These are phyloP conservation scores for Nyctanthes arbortristis DNA, from an alignment of 257 asterid species.

Conservation along the genomic window DNA sequence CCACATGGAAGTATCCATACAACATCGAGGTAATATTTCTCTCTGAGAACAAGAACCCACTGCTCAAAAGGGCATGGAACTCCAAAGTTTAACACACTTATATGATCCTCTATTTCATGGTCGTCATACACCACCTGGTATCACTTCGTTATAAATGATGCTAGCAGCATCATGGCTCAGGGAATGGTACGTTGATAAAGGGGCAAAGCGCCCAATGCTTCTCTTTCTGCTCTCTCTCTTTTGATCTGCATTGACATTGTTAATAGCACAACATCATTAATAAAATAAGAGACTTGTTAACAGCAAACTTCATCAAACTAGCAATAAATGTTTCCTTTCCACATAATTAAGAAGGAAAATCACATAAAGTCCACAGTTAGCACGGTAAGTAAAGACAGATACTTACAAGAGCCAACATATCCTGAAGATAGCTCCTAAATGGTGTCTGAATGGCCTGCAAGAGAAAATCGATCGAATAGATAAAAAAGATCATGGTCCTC, in stretches of 20 bases:
- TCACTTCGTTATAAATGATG: conserved; percentile 25
- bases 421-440: conserved; percentile 80
- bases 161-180: conserved; percentile 29
- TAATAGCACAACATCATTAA: background rate
- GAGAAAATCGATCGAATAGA: conserved; percentile 8
- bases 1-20: too few species aligned
- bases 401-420: conserved; percentile 83
- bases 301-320: background rate
- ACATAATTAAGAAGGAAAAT: background rate
- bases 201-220: conserved; percentile 92
- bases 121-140: conserved; percentile 18
- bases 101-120: background rate
- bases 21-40: too few species aligned
- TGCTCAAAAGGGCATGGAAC: too few species aligned
- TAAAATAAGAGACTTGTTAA: background rate
- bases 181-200: conserved; percentile 93
- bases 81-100: too few species aligned
- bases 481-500: background rate
- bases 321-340: background rate
- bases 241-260: conserved; percentile 58
- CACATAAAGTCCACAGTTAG: background rate
- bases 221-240: conserved; percentile 88
- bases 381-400: background rate
- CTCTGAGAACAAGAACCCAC: too few species aligned
- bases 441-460: conserved; percentile 92